These are phyloP conservation scores for Xylariaceae sp. DNA, from an alignment of 2,329 filamentous ascomycete genomes.

Conservation along the genomic window DNA sequence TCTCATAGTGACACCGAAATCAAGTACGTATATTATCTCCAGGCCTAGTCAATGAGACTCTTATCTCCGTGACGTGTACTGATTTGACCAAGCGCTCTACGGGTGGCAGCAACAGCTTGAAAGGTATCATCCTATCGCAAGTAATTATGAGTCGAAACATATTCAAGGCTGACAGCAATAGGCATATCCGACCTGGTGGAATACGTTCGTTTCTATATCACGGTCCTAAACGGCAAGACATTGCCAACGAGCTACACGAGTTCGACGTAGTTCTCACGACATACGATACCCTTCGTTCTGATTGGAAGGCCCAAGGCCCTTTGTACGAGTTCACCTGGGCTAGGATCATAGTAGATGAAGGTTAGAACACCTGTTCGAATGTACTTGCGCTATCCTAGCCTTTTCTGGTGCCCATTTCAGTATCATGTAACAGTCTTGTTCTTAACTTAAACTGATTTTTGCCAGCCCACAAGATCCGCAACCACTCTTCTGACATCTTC, in stretches of 20 bases:
- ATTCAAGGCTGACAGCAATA: too few species aligned
- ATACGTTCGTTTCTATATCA: constrained; percentile 3
- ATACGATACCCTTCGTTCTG: constrained; percentile 42
- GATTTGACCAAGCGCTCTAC: constrained; percentile 29
- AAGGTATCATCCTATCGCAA: constrained; percentile 29
- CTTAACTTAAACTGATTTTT: too few species aligned
- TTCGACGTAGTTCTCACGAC: constrained; percentile 43
- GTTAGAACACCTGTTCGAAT: too few species aligned
- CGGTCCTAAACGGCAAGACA: neutral
- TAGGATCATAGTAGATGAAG: constrained; percentile 50
- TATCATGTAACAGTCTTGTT: too few species aligned
- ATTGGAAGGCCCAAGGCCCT: constrained; percentile 29
- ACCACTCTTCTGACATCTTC: constrained; percentile 41
- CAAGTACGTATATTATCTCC: neutral
- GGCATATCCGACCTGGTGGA: neutral
- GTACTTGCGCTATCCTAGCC: too few species aligned
- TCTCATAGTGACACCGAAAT: too few species aligned
- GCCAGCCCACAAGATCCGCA: constrained; percentile 48
- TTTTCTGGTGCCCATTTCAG: too few species aligned
- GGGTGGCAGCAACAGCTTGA: constrained; percentile 40
- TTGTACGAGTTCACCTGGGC: constrained; percentile 36
- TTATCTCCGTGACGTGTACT: too few species aligned
- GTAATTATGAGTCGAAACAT: too few species aligned
- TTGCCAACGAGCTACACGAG: constrained; percentile 15
- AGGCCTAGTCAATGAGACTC: neutral